A percentile compares a stretch with the other conserved stretches of the same genome.
phyloP scores from a whole-genome alignment of 306 rosid species.

The Lathyrus tuberosus region DNA sequence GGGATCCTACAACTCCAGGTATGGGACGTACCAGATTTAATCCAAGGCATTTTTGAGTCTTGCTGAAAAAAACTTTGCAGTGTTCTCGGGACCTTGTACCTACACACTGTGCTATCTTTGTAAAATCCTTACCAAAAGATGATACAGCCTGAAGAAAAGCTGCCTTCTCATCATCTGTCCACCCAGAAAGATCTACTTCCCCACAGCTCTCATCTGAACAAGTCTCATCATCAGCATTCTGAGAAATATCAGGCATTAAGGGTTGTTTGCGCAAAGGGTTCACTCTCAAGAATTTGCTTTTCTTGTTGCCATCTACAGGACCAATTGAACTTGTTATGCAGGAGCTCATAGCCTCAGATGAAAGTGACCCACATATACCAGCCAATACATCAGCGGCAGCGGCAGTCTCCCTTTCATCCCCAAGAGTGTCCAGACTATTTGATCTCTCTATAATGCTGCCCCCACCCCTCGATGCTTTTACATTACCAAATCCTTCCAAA shows the following conservation, averaged over 20 bases:
- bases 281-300: constrained; percentile 55
- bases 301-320: constrained; percentile 59
- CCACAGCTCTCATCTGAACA: constrained; percentile 96
- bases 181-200: constrained; percentile 76
- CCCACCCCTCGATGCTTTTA: constrained; percentile 48
- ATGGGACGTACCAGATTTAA: constrained; percentile 61
- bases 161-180: constrained; percentile 92
- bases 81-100: constrained; percentile 77
- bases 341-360: constrained; percentile 90
- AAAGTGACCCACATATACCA: constrained; percentile 79
- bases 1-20: constrained; percentile 54
- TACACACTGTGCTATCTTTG: constrained; percentile 67
- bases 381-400: constrained; percentile 94
- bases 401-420: constrained; percentile 78
- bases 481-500: constrained; percentile 53
- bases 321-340: constrained; percentile 76
- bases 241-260: constrained; percentile 49
- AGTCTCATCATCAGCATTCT: constrained; percentile 67
- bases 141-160: constrained; percentile 83
- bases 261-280: constrained; percentile 47
- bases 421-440: constrained; percentile 55
- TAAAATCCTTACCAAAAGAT: constrained; percentile 78
- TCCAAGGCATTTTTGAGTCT: constrained; percentile 91
- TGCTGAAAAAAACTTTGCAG: constrained; percentile 93
- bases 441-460: constrained; percentile 48